Conservation (phyloP, 2,329 filamentous ascomycete species). For the Sarocladium kiliense region DNA sequence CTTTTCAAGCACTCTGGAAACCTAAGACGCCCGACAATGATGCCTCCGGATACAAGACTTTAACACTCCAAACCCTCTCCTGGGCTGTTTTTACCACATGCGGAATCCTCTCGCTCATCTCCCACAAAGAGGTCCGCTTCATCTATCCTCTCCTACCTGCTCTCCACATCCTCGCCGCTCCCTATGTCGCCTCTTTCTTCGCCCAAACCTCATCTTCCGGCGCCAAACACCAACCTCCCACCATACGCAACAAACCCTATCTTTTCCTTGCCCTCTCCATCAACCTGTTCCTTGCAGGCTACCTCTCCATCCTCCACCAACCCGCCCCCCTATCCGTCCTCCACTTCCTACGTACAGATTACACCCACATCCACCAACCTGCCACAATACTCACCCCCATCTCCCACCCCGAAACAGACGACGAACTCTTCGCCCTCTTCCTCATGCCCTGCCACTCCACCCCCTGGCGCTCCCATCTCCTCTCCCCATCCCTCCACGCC, state of each 20-base stretch:
- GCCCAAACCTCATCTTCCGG: conserved; percentile 28
- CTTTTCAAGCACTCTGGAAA: conserved; percentile 57
- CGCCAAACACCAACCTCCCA: conserved; percentile 17
- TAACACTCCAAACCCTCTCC: conserved; percentile 40
- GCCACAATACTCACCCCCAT: conserved; percentile 15
- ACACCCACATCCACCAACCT: conserved; percentile 51
- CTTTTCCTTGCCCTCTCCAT: conserved; percentile 53
- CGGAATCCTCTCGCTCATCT: conserved; percentile 65
- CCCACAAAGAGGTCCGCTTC: conserved; percentile 97
- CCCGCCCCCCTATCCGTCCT: conserved; percentile 73
- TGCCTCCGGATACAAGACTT: neutral
- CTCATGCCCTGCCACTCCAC: conserved; percentile 95
- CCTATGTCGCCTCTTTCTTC: conserved; percentile 62
- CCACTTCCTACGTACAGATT: conserved; percentile 68
- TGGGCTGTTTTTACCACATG: conserved; percentile 56
- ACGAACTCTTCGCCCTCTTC: conserved; percentile 66
- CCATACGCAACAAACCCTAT: conserved; percentile 48
- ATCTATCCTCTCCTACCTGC: conserved; percentile 86
- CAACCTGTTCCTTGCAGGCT: conserved; percentile 68
- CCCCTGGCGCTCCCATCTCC: conserved; percentile 85
- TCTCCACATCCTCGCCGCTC: conserved; percentile 76
- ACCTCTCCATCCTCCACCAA: conserved; percentile 73
- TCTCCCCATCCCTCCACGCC: conserved; percentile 68
- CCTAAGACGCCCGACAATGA: conserved; percentile 20
- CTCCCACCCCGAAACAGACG: conserved; percentile 10